A percentile compares a stretch with the other conserved stretches of the same genome.
These are phyloP conservation scores for Triglochin maritima DNA, from an alignment of 106 monocot species.

Conservation along the genomic window DNA sequence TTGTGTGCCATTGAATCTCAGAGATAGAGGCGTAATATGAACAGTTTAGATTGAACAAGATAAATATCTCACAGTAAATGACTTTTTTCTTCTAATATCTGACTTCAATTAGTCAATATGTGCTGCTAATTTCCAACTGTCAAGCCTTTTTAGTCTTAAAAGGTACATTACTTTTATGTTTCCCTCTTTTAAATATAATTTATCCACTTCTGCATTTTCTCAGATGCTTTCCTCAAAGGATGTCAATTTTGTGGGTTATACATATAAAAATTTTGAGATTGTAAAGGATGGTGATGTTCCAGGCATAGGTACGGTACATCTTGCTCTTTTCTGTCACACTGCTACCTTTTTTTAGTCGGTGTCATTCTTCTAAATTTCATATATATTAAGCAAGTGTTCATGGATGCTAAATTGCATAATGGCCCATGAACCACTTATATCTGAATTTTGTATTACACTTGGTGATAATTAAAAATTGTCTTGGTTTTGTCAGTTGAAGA, in stretches of 20 bases:
- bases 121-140: not conserved
- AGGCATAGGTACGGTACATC: slow-evolving; percentile 34
- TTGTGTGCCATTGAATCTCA: not conserved
- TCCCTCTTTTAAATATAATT: not conserved
- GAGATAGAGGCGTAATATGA: not conserved
- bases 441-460: not conserved
- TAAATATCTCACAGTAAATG: not conserved
- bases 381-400: not conserved
- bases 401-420: not conserved
- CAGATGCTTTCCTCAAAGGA: slow-evolving; percentile 80
- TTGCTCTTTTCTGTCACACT: not conserved
- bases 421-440: not conserved
- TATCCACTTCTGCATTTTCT: not conserved
- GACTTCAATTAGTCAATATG: not conserved
- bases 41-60: too few species aligned
- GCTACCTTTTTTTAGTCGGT: not conserved
- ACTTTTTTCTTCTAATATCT: not conserved
- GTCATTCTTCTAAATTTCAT: not conserved
- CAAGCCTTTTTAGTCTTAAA: not conserved
- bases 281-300: slow-evolving; percentile 44
- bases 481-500: not conserved
- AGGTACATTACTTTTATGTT: not conserved
- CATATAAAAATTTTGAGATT: slow-evolving; percentile 70
- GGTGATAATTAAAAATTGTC: not conserved
- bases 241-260: slow-evolving; percentile 66